A percentile compares a stretch with the other conserved stretches of the same genome.
Evolutionary conservation across 2,329 filamentous ascomycete species (phyloP).

Genomic region (Colletotrichum sp.): DNA sequence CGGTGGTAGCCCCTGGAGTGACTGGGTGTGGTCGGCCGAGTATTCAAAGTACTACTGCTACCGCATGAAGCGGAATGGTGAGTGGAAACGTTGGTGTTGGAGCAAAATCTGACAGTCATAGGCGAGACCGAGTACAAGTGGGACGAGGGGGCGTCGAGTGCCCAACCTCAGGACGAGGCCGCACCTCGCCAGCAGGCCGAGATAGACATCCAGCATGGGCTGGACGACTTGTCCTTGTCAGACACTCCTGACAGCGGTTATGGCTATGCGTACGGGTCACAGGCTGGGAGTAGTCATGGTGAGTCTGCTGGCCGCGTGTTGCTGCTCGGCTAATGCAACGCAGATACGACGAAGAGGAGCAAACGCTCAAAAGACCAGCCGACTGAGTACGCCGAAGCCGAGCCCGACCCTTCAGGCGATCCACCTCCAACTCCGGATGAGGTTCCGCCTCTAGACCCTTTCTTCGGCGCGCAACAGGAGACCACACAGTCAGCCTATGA

Average conservation of each 20-base stretch:
- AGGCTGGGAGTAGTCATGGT: background rate
- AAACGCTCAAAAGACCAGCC: slow-evolving; percentile 10
- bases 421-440: background rate
- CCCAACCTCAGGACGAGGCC: slow-evolving; percentile 4
- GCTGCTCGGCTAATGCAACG: background rate
- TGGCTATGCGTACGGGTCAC: background rate
- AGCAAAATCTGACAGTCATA: slow-evolving; percentile 14
- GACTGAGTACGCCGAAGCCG: background rate
- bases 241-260: background rate
- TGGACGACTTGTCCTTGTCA: slow-evolving; percentile 4
- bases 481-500: background rate
- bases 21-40: slow-evolving; percentile 32
- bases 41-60: slow-evolving; percentile 32
- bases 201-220: slow-evolving; percentile 24
- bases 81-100: background rate
- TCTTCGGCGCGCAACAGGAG: slow-evolving; percentile 1
- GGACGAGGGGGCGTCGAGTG: slow-evolving; percentile 9
- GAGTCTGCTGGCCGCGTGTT: background rate
- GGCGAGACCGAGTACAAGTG: slow-evolving; percentile 30
- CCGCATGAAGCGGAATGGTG: slow-evolving; percentile 33
- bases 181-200: slow-evolving; percentile 29
- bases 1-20: slow-evolving; percentile 23
- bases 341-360: background rate
- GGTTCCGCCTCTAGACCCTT: background rate
- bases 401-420: background rate